Evolutionary conservation across 1,139 yeast species (phyloP).

Genomic region (Yamadazyma friedrichii): DNA sequence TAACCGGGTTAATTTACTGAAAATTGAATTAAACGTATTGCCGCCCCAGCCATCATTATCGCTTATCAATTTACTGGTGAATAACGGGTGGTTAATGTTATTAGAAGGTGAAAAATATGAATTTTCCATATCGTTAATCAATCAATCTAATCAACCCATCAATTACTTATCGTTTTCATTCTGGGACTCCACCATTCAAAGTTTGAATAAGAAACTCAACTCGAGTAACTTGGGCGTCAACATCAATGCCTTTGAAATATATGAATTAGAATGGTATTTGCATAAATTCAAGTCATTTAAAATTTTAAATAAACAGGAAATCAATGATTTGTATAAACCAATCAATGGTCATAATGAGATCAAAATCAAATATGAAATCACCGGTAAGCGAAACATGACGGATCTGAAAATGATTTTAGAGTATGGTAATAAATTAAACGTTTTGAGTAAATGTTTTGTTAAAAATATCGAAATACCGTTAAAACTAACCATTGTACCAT

Average conservation of each 20-base stretch:
- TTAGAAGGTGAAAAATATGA: slow-evolving; percentile 69
- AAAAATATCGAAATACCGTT: slow-evolving; percentile 65
- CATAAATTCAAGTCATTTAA: slow-evolving; percentile 58
- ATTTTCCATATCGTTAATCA: slow-evolving; percentile 54
- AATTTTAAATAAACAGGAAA: slow-evolving; percentile 39
- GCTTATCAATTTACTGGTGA: slow-evolving; percentile 51
- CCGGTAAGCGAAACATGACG: slow-evolving; percentile 73
- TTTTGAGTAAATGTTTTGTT: slow-evolving; percentile 35
- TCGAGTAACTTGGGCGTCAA: slow-evolving; percentile 16
- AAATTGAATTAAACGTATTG: slow-evolving; percentile 41
- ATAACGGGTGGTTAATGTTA: slow-evolving; percentile 72
- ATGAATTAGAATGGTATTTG: slow-evolving; percentile 74
- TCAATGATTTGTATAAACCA: slow-evolving; percentile 31
- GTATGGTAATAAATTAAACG: slow-evolving; percentile 50
- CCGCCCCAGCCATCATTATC: slow-evolving; percentile 68
- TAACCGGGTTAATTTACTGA: slow-evolving; percentile 20
- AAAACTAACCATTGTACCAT: slow-evolving; percentile 64
- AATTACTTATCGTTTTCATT: slow-evolving; percentile 62
- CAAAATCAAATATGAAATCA: slow-evolving; percentile 55
- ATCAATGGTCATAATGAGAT: slow-evolving; percentile 33
- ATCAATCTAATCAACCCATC: slow-evolving; percentile 55
- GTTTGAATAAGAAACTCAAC: slow-evolving; percentile 43
- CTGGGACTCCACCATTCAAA: slow-evolving; percentile 73
- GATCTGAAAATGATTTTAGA: slow-evolving; percentile 66
- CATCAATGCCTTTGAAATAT: slow-evolving; percentile 58